phyloP scores from a whole-genome alignment of 1,284 basidiomycete genomes.

The Ceratobasidium sp. region DNA sequence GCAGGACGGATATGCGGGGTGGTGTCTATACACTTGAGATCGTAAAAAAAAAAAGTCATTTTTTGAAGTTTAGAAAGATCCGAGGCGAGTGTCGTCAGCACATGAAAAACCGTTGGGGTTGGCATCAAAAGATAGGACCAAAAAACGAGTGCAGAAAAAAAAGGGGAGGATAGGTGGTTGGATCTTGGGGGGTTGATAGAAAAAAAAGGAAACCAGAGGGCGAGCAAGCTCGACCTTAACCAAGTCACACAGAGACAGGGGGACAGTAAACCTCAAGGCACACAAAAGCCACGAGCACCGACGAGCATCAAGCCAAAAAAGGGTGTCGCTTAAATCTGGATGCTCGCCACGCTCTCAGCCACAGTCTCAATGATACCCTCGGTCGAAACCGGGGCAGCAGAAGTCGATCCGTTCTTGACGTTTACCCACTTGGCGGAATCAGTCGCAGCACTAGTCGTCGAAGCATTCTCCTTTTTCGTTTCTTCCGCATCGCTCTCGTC shows the following conservation, averaged over 20 bases:
- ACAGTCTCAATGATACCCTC: constrained; percentile 38
- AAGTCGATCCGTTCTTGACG: constrained; percentile 22
- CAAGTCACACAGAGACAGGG: not conserved
- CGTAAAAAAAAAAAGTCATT: not conserved
- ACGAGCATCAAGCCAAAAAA: not conserved
- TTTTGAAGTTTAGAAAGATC: not conserved
- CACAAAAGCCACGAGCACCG: not conserved
- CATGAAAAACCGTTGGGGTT: not conserved
- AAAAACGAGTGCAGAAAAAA: not conserved
- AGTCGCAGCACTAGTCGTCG: not conserved
- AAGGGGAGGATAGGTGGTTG: not conserved
- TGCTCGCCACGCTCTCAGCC: not conserved
- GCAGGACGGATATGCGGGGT: not conserved
- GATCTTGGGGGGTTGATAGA: too few relatives aligned
- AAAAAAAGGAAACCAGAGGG: not conserved
- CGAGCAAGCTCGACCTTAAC: not conserved
- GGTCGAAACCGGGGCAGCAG: constrained; percentile 38
- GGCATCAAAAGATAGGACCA: not conserved
- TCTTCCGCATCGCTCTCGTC: constrained; percentile 33
- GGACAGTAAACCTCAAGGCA: not conserved
- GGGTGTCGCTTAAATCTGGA: not conserved
- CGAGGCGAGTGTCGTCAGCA: not conserved
- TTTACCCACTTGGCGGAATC: constrained; percentile 39
- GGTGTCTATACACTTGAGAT: constrained; percentile 8
- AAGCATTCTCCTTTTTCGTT: not conserved